phyloP scores from a whole-genome alignment of 768 basidiomycete species.

The Collybiopsis confluens region DNA sequence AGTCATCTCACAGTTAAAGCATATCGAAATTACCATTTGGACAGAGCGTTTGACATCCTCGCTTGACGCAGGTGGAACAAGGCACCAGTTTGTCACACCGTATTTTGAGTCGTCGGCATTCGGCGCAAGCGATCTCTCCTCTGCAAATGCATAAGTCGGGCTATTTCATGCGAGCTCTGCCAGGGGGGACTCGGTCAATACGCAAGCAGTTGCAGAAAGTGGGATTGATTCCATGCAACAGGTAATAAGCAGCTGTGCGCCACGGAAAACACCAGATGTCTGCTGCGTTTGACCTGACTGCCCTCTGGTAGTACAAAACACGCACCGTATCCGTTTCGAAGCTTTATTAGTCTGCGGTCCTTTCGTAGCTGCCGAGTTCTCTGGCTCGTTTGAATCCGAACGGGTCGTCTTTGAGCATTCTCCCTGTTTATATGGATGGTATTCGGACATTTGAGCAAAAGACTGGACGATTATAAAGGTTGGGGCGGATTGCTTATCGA shows the following conservation, averaged over 20 bases:
- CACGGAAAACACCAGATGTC: too few relatives aligned
- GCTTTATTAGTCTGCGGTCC: slow-evolving; percentile 21
- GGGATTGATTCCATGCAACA: too few relatives aligned
- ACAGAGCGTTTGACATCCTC: slow-evolving; percentile 47
- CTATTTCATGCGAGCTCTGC: not conserved
- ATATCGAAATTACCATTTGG: slow-evolving; percentile 40
- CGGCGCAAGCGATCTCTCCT: slow-evolving; percentile 40
- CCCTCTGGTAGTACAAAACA: slow-evolving; percentile 1
- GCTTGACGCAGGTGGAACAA: slow-evolving; percentile 47
- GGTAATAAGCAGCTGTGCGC: too few relatives aligned
- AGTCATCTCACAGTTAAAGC: not conserved
- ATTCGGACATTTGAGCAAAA: slow-evolving; percentile 6
- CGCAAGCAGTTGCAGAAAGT: too few relatives aligned
- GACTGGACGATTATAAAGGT: too few relatives aligned
- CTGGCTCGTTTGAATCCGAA: not conserved
- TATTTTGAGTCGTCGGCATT: slow-evolving; percentile 39
- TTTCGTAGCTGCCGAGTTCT: not conserved
- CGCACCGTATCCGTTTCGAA: slow-evolving; percentile 34
- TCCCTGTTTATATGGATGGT: slow-evolving; percentile 11
- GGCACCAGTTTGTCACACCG: slow-evolving; percentile 22
- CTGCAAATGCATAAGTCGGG: slow-evolving; percentile 13
- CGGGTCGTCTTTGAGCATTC: slow-evolving; percentile 4
- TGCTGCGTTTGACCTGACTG: too few relatives aligned
- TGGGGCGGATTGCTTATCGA: too few relatives aligned
- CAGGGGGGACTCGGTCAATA: not conserved